Percentiles rank a stretch among this genome's conserved stretches.
Conservation (phyloP, 306 rosid genomes). For the Luffa aegyptiaca region DNA sequence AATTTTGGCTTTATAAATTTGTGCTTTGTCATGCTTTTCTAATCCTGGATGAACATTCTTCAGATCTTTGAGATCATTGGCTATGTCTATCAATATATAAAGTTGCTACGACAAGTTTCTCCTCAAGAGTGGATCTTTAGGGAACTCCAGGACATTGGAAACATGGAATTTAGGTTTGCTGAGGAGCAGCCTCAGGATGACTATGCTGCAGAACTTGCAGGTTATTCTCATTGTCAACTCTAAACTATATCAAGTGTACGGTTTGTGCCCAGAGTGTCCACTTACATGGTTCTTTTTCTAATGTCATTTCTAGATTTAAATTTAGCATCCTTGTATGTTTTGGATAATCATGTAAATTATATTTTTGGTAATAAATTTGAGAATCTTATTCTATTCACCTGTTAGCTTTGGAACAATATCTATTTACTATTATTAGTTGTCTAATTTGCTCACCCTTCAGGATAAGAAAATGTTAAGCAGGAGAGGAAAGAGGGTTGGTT, state of each 20-base stretch:
- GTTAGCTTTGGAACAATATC: neutral
- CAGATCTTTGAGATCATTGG: constrained; percentile 82
- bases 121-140: constrained; percentile 96
- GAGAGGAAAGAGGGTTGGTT: neutral
- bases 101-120: constrained; percentile 51
- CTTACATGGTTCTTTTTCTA: neutral
- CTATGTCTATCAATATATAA: constrained; percentile 74
- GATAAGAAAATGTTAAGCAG: neutral
- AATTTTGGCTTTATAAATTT: neutral
- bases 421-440: neutral
- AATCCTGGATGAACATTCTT: constrained; percentile 9
- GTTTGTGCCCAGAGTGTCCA: neutral
- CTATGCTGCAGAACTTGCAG: constrained; percentile 94
- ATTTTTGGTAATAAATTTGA: neutral
- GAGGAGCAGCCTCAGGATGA: constrained; percentile 98
- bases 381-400: neutral
- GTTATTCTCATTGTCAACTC: constrained; percentile 18
- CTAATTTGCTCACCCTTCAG: neutral
- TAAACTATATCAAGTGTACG: neutral
- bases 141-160: constrained; percentile 87
- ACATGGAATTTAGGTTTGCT: constrained; percentile 88
- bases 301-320: neutral
- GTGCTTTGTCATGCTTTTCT: constrained; percentile 13
- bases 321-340: neutral
- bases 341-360: neutral